A percentile compares a stretch with the other conserved stretches of the same genome.
phyloP scores from a whole-genome alignment of 495 filamentous ascomycete genomes.

The Cercophora samala region DNA sequence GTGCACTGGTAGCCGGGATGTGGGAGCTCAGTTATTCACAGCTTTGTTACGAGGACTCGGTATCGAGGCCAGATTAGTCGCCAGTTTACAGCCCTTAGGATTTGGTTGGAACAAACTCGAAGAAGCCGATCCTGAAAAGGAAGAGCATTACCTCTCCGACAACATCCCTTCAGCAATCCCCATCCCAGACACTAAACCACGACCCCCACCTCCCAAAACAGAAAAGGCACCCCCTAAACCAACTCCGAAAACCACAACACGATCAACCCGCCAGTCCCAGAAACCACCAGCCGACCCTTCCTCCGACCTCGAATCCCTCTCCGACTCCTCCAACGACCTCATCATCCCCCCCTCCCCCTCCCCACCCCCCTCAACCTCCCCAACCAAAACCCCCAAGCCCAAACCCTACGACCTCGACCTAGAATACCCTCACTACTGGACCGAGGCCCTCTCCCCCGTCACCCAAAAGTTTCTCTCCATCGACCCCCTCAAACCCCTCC shows the following conservation, averaged over 20 bases:
- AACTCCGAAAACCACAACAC: slow-evolving; percentile 5
- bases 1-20: slow-evolving; percentile 80
- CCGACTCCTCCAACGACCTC: slow-evolving; percentile 42
- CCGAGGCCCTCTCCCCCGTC: slow-evolving; percentile 77
- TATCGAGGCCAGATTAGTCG: slow-evolving; percentile 75
- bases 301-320: slow-evolving; percentile 37
- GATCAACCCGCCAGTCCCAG: background rate
- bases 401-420: slow-evolving; percentile 62
- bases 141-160: slow-evolving; percentile 12
- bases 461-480: slow-evolving; percentile 75
- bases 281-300: background rate
- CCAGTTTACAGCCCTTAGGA: slow-evolving; percentile 80
- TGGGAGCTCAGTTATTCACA: slow-evolving; percentile 87
- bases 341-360: slow-evolving; percentile 35
- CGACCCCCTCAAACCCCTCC: slow-evolving; percentile 64
- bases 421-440: slow-evolving; percentile 87
- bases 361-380: slow-evolving; percentile 29
- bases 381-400: background rate
- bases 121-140: slow-evolving; percentile 53
- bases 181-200: slow-evolving; percentile 21
- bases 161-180: slow-evolving; percentile 9
- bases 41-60: slow-evolving; percentile 80
- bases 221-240: slow-evolving; percentile 45
- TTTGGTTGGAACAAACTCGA: slow-evolving; percentile 90
- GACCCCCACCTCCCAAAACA: slow-evolving; percentile 32